Evolutionary conservation across 495 filamentous ascomycete species (phyloP).

Genomic region (Rostrohypoxylon terebratum): DNA sequence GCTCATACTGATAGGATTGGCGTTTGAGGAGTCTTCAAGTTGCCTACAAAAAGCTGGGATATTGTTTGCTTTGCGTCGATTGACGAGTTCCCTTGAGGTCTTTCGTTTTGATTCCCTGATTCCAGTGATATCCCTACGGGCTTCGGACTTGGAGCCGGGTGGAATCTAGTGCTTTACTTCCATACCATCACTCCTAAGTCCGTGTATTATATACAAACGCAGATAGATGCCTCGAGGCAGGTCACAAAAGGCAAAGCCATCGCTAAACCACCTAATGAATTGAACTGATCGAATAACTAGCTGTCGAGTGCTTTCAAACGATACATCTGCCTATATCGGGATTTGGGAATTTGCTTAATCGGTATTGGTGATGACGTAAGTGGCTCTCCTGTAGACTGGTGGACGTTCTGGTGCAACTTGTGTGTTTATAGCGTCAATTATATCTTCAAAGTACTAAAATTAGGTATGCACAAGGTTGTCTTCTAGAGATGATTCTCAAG

Average conservation of each 20-base stretch:
- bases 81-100: slow-evolving; percentile 22
- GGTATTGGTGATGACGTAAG: neutral
- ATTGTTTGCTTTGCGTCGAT: slow-evolving; percentile 16
- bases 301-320: neutral
- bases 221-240: slow-evolving; percentile 51
- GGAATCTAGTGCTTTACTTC: slow-evolving; percentile 19
- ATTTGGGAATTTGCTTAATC: neutral
- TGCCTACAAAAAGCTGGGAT: slow-evolving; percentile 37
- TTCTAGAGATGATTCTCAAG: no score
- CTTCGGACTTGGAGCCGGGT: slow-evolving; percentile 29
- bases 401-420: no score
- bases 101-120: slow-evolving; percentile 37
- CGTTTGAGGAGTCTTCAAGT: slow-evolving; percentile 35
- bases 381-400: neutral
- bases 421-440: no score
- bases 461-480: no score
- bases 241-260: slow-evolving; percentile 34
- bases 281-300: neutral
- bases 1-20: slow-evolving; percentile 24
- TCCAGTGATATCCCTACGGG: slow-evolving; percentile 44
- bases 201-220: slow-evolving; percentile 47
- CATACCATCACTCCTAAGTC: slow-evolving; percentile 19
- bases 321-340: neutral
- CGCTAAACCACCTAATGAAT: slow-evolving; percentile 37
- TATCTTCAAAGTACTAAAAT: no score